phyloP scores from a whole-genome alignment of 1,139 yeast species.

The Magnusiomyces paraingens region DNA sequence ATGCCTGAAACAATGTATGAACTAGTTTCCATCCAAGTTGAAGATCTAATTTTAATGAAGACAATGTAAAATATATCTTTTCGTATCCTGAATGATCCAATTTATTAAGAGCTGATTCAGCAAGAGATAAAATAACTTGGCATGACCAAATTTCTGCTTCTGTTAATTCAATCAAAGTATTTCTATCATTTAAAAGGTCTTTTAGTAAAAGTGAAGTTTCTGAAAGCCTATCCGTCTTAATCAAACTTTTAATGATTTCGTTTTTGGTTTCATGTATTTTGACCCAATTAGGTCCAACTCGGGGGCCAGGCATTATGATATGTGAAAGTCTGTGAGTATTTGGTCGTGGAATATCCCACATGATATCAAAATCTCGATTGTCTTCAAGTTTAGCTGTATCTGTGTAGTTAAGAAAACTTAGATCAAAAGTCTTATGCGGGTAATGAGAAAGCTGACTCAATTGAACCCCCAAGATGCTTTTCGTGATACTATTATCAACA shows the following conservation, averaged over 20 bases:
- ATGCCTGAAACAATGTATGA: constrained; percentile 27
- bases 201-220: not conserved
- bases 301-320: constrained; percentile 22
- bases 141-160: constrained; percentile 35
- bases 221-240: constrained; percentile 10
- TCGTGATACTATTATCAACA: constrained; percentile 24
- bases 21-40: constrained; percentile 9
- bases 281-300: constrained; percentile 23
- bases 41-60: constrained; percentile 5
- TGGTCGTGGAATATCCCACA: constrained; percentile 21
- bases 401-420: constrained; percentile 11
- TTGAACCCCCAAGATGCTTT: constrained; percentile 19
- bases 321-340: constrained; percentile 15
- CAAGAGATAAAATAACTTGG: constrained; percentile 21
- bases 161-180: constrained; percentile 22
- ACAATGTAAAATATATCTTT: constrained; percentile 12
- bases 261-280: constrained; percentile 21
- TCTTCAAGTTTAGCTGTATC: constrained; percentile 19
- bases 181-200: not conserved
- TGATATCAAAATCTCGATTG: constrained; percentile 29
- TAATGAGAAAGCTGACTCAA: constrained; percentile 8
- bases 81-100: constrained; percentile 15
- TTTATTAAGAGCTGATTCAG: constrained; percentile 17
- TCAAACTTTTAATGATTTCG: constrained; percentile 21
- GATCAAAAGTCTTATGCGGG: constrained; percentile 17